Conservation (phyloP, 441 rosid genomes). For the Biscutella auriculata region DNA sequence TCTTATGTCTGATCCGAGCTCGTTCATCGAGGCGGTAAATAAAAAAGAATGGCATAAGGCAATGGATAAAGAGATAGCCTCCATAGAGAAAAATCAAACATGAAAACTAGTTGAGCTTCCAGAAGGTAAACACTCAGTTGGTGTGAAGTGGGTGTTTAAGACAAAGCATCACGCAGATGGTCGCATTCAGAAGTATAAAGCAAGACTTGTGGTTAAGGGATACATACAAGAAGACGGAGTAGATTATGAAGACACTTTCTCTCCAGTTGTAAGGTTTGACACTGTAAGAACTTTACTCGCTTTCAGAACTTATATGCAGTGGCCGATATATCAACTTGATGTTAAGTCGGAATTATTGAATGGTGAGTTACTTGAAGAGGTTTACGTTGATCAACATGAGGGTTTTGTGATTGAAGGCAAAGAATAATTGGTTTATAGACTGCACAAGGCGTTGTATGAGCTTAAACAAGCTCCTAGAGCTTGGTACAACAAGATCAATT, state of each 20-base stretch:
- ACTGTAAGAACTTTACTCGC: no score
- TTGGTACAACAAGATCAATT: no score
- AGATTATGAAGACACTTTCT: background rate
- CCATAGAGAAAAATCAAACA: background rate
- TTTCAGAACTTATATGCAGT: no score
- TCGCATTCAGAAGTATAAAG: background rate
- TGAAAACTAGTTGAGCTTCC: background rate
- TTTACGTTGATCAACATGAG: no score
- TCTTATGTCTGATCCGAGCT: background rate
- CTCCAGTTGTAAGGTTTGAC: no score
- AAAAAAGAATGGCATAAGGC: background rate
- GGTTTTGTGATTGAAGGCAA: no score
- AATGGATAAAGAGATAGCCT: background rate
- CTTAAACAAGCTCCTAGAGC: no score
- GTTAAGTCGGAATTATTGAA: no score
- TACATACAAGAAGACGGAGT: background rate
- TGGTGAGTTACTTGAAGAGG: no score
- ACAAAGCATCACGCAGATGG: background rate
- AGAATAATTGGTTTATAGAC: no score
- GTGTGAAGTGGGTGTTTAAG: conserved; percentile 9
- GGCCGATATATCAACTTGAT: no score
- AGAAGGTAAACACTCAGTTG: background rate
- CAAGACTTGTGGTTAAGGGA: background rate
- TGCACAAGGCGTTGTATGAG: no score
- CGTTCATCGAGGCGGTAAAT: background rate